Evolutionary conservation across 192 early-diverging fungal species (phyloP), one percentile per base, ranked within the genome.

Genomic region (Coemansia sp.): DNA sequence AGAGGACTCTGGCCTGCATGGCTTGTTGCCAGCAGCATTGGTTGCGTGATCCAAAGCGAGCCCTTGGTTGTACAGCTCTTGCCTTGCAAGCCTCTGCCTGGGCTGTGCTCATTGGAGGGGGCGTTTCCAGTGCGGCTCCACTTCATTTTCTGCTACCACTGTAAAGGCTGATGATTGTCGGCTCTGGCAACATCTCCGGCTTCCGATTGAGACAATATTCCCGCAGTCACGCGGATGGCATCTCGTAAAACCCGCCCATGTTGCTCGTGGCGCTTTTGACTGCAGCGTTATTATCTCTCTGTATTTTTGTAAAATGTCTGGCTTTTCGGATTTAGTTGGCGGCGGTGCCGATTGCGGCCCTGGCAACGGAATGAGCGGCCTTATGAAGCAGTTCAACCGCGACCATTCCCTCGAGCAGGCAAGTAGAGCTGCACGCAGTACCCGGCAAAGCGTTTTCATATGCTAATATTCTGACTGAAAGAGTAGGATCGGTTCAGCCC

Each of bases 351-450:
- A 89, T 39, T 90, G 88, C 56, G 87, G 86, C 6, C 86, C 86
- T n/a, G 79, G 78, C 12, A 95, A 91, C 59, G 82, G 90, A 11
- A 82, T 93, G 76, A 67, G 54, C 32, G 81, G 83, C 3, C 82
- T 95, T 52, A 84, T 87, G 79, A 93, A 95, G 65, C 88, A 87
- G 64, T 81, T 93, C 60, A 65, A 85, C 40, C 79, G 84, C 43
- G 90, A 93, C 64, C 78, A 83, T 34, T 89, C 88, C 6, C 76
- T 89, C 6, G 86, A 92, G 60, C 90, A 90, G 82, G 92, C 84
- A 82, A 57, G 67, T 64, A 70, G 16, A 70, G 16, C 41, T 32
- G 23, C 11, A 31, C 47, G 11, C 5, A n/a, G 20, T 36, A 16
- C n/a, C 3, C 18, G 18, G 26, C 38, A 16, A 31, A n/a, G 20